Base-by-base conservation (phyloP, 768 basidiomycete genomes). In the Tricholomella constricta region DNA sequence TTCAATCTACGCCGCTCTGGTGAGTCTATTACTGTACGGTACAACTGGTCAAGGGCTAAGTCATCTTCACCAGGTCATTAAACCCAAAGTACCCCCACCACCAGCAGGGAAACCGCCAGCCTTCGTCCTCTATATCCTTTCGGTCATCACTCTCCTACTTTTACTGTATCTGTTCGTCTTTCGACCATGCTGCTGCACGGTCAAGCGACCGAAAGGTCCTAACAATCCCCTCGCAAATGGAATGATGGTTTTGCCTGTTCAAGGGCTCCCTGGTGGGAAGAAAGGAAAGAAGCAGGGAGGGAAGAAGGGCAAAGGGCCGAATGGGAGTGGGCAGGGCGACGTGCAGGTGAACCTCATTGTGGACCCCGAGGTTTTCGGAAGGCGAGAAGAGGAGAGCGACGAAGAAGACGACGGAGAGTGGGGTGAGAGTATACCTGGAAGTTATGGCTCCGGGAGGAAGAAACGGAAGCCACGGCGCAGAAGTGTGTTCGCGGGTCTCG, bases 331-430 rank as follows among this genome's bases (percentile, higher is more conserved):
- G 60, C 46, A 46, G 11, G 71, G 77, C 5, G 79, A 80, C 60
- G 81, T 89, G 2, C 87, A 89, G 54, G 84, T 88, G 45, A 89
- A 89, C 65, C 72, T 88, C 40, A 88, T 88, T 54, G 84, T 88
- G 26, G 85, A 88, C 60, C 86, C 87, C 6, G 72, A 72, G 6
- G 78, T 80, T 52, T 85, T 89, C 54, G 73, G 72, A 26, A 47
- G 62, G 48, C 65, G 63, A 15, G 69, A 69, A 0, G 77, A 73
- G 3, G 69, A 72, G 11, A 52, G 54, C 17, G 73, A 75, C 1
- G 72, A 75, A 1, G 72, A 75, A 2, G 68, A 68, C 7, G 66
- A 60, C 14, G 72, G 69, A 11, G 77, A 78, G 6, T 73, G 70
- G 19, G 65, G 69, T 2, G 72, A 56, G 12, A 67, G 69, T 22